A percentile compares a stretch with the other conserved stretches of the same genome.
Evolutionary conservation across 139 green algal species (phyloP).

Genomic region (Chlamydomonas incerta): DNA sequence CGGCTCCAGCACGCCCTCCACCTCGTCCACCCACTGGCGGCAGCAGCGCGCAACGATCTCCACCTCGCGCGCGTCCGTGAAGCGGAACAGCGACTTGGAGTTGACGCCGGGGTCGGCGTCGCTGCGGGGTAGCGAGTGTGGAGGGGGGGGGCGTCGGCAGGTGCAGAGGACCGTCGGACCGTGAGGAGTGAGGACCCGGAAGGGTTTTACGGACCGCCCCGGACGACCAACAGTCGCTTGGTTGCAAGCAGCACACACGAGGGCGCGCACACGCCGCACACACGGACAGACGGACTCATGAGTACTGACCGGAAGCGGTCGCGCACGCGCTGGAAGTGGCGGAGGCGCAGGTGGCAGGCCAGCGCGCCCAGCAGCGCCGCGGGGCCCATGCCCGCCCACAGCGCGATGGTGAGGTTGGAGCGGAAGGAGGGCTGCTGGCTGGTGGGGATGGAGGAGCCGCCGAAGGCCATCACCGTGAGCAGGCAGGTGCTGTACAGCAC

Average conservation of each 20-base stretch:
- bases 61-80: background rate
- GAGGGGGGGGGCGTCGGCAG: no score
- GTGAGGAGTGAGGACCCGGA: no score
- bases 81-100: constrained; percentile 28
- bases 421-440: background rate
- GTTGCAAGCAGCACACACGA: background rate
- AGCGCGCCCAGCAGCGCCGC: background rate
- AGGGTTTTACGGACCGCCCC: no score
- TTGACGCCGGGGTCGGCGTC: constrained; percentile 1
- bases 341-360: background rate
- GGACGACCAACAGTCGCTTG: no score
- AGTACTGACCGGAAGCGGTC: no score
- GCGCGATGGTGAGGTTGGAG: background rate
- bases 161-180: no score
- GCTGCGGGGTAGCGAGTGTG: background rate
- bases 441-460: background rate
- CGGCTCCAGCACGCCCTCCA: constrained; percentile 9
- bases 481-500: constrained; percentile 23
- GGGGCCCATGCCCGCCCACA: constrained; percentile 22
- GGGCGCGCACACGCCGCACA: background rate
- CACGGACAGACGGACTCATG: no score
- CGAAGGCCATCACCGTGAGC: constrained; percentile 15
- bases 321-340: no score
- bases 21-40: constrained; percentile 11
- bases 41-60: constrained; percentile 30